These are phyloP conservation scores for Saccharomycopsis phalli DNA, from an alignment of 1,139 yeast species.

Conservation along the genomic window DNA sequence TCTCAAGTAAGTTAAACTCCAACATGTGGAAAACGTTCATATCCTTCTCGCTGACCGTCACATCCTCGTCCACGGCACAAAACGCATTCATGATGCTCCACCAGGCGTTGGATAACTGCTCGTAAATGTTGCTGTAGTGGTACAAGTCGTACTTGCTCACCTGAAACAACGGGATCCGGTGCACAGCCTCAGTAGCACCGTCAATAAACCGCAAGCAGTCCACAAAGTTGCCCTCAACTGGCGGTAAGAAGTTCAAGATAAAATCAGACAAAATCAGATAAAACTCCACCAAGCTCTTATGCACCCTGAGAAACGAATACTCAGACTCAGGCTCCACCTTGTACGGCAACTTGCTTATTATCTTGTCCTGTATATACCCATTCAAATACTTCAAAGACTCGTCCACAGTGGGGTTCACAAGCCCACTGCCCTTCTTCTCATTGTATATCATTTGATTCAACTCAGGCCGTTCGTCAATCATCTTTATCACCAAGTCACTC, in stretches of 20 bases:
- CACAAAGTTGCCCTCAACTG: conserved; percentile 31
- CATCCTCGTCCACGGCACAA: neutral
- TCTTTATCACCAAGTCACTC: conserved; percentile 29
- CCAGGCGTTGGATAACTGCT: conserved; percentile 16
- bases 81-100: conserved; percentile 11
- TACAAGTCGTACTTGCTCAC: conserved; percentile 13
- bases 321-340: conserved; percentile 42
- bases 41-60: conserved; percentile 15
- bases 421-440: conserved; percentile 28
- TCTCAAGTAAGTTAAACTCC: conserved; percentile 14
- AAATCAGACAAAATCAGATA: conserved; percentile 39
- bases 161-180: conserved; percentile 33
- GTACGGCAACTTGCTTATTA: conserved; percentile 36
- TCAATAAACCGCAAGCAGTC: conserved; percentile 33
- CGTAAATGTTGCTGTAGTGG: conserved; percentile 18
- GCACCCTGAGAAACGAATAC: conserved; percentile 39
- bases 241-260: conserved; percentile 40
- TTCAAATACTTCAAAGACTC: conserved; percentile 31
- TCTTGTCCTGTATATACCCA: conserved; percentile 28
- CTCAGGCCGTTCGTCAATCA: conserved; percentile 37
- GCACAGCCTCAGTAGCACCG: conserved; percentile 31
- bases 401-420: conserved; percentile 29
- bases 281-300: conserved; percentile 37
- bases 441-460: conserved; percentile 31
- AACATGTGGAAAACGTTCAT: conserved; percentile 16